Conservation (phyloP, 345 rosid genomes). For the Psidium friedrichsthalianum region DNA sequence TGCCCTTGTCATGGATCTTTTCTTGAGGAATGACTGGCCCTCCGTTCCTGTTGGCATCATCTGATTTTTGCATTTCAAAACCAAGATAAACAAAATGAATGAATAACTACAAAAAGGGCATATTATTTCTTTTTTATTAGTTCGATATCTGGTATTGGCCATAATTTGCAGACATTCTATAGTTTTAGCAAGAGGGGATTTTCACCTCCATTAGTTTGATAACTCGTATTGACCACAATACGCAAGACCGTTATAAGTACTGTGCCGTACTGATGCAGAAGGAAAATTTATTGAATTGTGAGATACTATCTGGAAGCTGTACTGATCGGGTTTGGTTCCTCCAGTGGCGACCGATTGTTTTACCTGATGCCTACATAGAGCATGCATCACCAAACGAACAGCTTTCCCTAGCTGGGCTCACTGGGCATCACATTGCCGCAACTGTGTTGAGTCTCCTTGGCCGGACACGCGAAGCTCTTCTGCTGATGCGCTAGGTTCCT, state of each 20-base stretch:
- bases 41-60: neutral
- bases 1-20: neutral
- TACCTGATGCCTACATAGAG: slow-evolving; percentile 77
- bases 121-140: neutral
- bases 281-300: neutral
- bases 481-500: slow-evolving; percentile 49
- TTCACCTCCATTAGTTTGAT: neutral
- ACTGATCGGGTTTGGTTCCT: neutral
- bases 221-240: neutral
- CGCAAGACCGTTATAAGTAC: neutral
- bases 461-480: slow-evolving; percentile 82
- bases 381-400: slow-evolving; percentile 67
- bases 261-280: neutral
- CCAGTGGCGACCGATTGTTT: slow-evolving; percentile 93
- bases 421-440: slow-evolving; percentile 91
- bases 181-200: neutral
- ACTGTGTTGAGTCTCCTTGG: slow-evolving; percentile 72
- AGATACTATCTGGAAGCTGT: neutral
- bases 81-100: neutral
- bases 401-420: slow-evolving; percentile 65
- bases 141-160: neutral
- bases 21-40: neutral
- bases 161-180: neutral
- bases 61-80: neutral
- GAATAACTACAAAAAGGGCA: neutral